Evolutionary conservation across 139 green algal genomes (phyloP).

Genomic region (Mychonastes homosphaera): DNA sequence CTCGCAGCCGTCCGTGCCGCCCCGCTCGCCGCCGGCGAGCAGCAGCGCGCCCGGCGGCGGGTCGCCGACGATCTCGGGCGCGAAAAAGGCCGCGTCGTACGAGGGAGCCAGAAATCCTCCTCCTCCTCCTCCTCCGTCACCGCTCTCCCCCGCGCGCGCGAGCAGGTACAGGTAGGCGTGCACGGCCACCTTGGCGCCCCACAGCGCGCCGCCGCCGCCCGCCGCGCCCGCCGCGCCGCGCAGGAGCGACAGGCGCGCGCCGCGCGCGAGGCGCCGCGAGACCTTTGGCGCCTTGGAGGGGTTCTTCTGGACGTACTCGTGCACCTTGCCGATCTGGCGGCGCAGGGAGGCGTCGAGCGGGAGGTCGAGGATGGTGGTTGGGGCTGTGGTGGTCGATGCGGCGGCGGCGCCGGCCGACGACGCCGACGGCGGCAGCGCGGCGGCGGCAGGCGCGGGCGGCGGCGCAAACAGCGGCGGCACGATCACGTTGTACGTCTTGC

Average conservation of each 20-base stretch:
- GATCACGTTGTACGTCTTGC: slow-evolving; percentile 50
- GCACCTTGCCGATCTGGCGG: slow-evolving; percentile 45
- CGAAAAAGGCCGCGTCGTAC: too few relatives aligned
- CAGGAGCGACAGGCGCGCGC: not conserved
- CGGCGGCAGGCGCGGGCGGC: too few relatives aligned
- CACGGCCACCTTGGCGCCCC: slow-evolving; percentile 40
- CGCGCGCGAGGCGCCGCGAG: slow-evolving; percentile 33
- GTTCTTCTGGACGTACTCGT: slow-evolving; percentile 46
- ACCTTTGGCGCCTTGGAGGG: slow-evolving; percentile 40
- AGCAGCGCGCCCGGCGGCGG: too few relatives aligned
- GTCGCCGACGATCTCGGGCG: too few relatives aligned
- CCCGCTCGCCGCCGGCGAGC: too few relatives aligned
- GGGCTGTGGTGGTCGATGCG: too few relatives aligned
- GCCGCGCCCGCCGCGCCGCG: too few relatives aligned
- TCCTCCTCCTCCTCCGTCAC: slow-evolving; percentile 13
- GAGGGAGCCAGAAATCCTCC: too few relatives aligned
- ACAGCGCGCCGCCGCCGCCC: slow-evolving; percentile 17
- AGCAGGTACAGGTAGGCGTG: slow-evolving; percentile 38
- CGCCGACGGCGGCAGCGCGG: too few relatives aligned
- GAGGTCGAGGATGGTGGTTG: slow-evolving; percentile 24
- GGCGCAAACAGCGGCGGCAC: slow-evolving; percentile 43
- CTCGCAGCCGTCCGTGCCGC: too few relatives aligned
- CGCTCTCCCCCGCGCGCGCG: slow-evolving; percentile 18
- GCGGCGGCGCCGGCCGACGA: too few relatives aligned
- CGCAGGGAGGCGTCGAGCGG: slow-evolving; percentile 18